phyloP scores from a whole-genome alignment of 139 green algal species.

The Chlamydomonas eustigma region DNA sequence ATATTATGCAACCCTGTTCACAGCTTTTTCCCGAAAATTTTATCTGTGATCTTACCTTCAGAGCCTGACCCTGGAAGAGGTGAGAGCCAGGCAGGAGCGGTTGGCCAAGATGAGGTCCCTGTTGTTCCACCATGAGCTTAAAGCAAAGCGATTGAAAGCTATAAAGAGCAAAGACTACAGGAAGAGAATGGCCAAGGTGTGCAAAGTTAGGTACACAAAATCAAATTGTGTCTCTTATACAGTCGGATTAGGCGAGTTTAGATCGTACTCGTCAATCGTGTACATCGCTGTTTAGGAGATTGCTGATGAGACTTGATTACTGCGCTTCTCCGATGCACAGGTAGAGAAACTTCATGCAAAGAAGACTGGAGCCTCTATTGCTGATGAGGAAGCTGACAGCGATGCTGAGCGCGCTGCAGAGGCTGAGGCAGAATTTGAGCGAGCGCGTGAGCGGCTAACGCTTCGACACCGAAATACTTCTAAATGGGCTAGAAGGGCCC shows the following conservation, averaged over 20 bases:
- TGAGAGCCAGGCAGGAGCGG: constrained; percentile 54
- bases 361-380: background rate
- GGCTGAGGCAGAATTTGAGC: constrained; percentile 72
- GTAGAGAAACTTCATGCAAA: background rate
- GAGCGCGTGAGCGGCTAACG: constrained; percentile 87
- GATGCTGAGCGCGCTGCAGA: constrained; percentile 12
- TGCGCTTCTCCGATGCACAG: background rate
- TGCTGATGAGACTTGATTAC: background rate
- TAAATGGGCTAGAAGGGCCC: constrained; percentile 77
- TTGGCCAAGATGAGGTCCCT: constrained; percentile 78
- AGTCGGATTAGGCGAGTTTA: too few relatives aligned
- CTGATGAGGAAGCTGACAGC: constrained; percentile 18
- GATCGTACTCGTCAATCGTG: too few relatives aligned
- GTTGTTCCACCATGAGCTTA: constrained; percentile 90
- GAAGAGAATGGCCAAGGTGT: constrained; percentile 42
- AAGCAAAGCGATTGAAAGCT: constrained; percentile 70
- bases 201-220: background rate
- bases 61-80: constrained; percentile 74
- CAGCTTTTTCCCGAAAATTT: too few relatives aligned
- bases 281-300: too few relatives aligned
- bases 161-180: constrained; percentile 61
- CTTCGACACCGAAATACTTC: constrained; percentile 87
- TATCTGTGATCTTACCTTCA: too few relatives aligned
- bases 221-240: too few relatives aligned
- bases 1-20: too few relatives aligned